Evolutionary conservation across 2,329 filamentous ascomycete species (phyloP).

Genomic region (Paecilomyces dactylethromorphus): DNA sequence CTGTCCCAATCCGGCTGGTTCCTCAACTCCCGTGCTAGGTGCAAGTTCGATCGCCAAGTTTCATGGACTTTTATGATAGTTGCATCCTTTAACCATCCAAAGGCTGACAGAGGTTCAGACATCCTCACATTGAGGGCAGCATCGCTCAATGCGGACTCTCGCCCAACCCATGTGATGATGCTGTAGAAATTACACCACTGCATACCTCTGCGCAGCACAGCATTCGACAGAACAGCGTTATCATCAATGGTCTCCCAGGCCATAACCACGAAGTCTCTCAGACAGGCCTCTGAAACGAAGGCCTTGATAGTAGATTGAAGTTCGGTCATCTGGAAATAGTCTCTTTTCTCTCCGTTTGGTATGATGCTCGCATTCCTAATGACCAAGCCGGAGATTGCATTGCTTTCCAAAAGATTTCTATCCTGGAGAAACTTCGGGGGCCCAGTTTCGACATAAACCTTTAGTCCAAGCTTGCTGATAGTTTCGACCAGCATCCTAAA

Average conservation of each 20-base stretch:
- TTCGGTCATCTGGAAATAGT: slow-evolving; percentile 39
- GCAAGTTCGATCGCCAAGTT: slow-evolving; percentile 30
- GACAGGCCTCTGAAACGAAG: slow-evolving; percentile 40
- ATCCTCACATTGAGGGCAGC: slow-evolving; percentile 23
- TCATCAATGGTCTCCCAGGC: slow-evolving; percentile 42
- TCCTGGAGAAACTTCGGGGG: slow-evolving; percentile 36
- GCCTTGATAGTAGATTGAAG: slow-evolving; percentile 39
- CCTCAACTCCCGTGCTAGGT: slow-evolving; percentile 13
- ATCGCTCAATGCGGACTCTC: slow-evolving; percentile 29
- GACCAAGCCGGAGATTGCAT: slow-evolving; percentile 31
- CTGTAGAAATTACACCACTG: slow-evolving; percentile 44
- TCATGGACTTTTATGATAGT: slow-evolving; percentile 40
- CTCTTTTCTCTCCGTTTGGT: slow-evolving; percentile 33
- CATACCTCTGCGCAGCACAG: slow-evolving; percentile 36
- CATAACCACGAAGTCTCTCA: slow-evolving; percentile 36
- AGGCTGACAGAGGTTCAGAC: slow-evolving; percentile 37
- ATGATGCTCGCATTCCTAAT: slow-evolving; percentile 37
- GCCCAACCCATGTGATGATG: slow-evolving; percentile 39
- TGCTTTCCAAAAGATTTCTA: slow-evolving; percentile 25
- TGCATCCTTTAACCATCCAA: slow-evolving; percentile 42
- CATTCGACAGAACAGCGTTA: slow-evolving; percentile 30
- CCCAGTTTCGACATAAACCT: slow-evolving; percentile 37
- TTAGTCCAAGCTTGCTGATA: slow-evolving; percentile 29
- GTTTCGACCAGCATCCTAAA: slow-evolving; percentile 25
- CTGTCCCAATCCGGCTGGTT: slow-evolving; percentile 17